These are phyloP conservation scores for Lojkania enalia DNA, from an alignment of 2,329 filamentous ascomycete genomes.

Conservation along the genomic window DNA sequence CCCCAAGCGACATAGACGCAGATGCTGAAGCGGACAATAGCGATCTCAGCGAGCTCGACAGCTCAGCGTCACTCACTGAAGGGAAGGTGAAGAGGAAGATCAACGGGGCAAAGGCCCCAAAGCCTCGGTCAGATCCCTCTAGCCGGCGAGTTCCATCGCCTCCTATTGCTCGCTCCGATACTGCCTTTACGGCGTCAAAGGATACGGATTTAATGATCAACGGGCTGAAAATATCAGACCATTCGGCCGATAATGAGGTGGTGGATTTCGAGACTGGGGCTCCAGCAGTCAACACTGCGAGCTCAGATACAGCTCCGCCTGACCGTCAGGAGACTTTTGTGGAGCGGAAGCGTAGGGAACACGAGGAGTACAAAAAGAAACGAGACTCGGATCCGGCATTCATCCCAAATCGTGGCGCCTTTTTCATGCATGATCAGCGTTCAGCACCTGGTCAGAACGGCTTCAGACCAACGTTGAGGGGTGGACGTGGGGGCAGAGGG, in stretches of 20 bases:
- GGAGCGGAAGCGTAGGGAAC: constrained; percentile 78
- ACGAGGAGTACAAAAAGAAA: constrained; percentile 87
- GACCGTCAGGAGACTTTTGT: constrained; percentile 59
- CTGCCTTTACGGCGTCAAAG: constrained; percentile 49
- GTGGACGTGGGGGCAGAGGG: constrained; percentile 60
- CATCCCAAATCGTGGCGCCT: constrained; percentile 89
- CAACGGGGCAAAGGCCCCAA: constrained; percentile 43
- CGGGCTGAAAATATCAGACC: constrained; percentile 55
- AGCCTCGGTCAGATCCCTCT: constrained; percentile 29
- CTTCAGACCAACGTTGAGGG: constrained; percentile 69
- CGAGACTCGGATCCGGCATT: constrained; percentile 89
- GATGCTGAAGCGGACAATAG: constrained; percentile 63
- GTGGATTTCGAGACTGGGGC: constrained; percentile 57
- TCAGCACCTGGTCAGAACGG: constrained; percentile 76
- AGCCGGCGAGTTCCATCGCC: constrained; percentile 35
- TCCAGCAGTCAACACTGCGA: constrained; percentile 39
- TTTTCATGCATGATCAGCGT: constrained; percentile 96
- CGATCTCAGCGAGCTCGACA: constrained; percentile 59
- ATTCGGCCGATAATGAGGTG: constrained; percentile 46
- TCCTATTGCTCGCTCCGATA: constrained; percentile 43
- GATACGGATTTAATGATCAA: constrained; percentile 67
- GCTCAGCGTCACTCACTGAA: constrained; percentile 36
- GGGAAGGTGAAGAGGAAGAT: constrained; percentile 44
- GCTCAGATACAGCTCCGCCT: constrained; percentile 40
- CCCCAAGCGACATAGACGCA: constrained; percentile 60